A percentile compares a stretch with the other conserved stretches of the same genome.
Evolutionary conservation across 2,329 filamentous ascomycete species (phyloP).

Genomic region (Tympanopsis confertula): DNA sequence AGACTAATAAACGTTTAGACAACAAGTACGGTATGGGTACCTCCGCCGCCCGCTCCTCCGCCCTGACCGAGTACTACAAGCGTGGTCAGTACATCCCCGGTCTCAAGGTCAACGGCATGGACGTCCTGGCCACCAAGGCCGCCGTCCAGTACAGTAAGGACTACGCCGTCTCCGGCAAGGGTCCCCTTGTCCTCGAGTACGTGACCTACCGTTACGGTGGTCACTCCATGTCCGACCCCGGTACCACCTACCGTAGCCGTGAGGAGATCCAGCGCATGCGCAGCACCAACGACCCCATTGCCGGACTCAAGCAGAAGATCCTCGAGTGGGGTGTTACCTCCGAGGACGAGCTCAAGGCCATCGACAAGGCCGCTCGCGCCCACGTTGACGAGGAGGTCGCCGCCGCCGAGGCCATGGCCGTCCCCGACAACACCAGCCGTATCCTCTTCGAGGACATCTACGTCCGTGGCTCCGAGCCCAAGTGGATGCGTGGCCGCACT

Average conservation of each 20-base stretch:
- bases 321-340: slow-evolving; percentile 84
- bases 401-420: slow-evolving; percentile 75
- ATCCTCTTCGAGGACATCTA: slow-evolving; percentile 97
- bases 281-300: slow-evolving; percentile 95
- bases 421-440: slow-evolving; percentile 65
- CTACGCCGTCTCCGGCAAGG: slow-evolving; percentile 71
- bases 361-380: slow-evolving; percentile 86
- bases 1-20: slow-evolving; percentile 42
- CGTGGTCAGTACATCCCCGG: slow-evolving; percentile 98
- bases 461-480: slow-evolving; percentile 74
- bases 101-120: slow-evolving; percentile 99
- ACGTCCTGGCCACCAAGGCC: slow-evolving; percentile 93
- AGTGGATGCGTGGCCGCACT: slow-evolving; percentile 76
- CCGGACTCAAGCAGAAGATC: slow-evolving; percentile 94
- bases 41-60: slow-evolving; percentile 82
- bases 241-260: slow-evolving; percentile 96
- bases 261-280: slow-evolving; percentile 99
- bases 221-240: slow-evolving; percentile 99
- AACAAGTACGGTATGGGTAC: slow-evolving; percentile 99
- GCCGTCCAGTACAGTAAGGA: slow-evolving; percentile 90
- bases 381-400: slow-evolving; percentile 84
- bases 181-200: slow-evolving; percentile 93
- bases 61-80: slow-evolving; percentile 99
- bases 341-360: slow-evolving; percentile 89
- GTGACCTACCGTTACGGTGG: slow-evolving; percentile 99